Evolutionary conservation across 106 monocot genomes (phyloP).

Genomic region (Phalaenopsis aphrodite): DNA sequence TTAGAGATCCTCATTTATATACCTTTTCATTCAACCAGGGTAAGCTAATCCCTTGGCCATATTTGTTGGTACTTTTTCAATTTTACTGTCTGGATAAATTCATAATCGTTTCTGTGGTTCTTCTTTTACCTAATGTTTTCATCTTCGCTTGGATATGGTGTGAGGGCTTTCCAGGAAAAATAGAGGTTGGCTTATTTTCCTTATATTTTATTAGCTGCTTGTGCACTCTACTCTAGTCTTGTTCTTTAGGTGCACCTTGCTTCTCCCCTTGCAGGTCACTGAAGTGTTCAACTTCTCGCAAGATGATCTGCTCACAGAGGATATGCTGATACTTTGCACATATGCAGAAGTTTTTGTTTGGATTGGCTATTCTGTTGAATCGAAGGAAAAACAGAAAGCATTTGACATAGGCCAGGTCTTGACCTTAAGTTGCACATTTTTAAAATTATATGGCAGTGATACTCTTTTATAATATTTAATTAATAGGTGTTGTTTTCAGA

Average conservation of each 20-base stretch:
- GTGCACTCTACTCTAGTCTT: background rate
- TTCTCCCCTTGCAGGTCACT: conserved; percentile 34
- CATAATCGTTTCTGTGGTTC: background rate
- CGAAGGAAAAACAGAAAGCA: conserved; percentile 79
- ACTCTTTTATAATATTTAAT: conserved; percentile 10
- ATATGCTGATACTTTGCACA: conserved; percentile 82
- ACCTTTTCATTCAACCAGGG: conserved; percentile 69
- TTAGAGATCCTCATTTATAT: conserved; percentile 95
- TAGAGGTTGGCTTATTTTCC: conserved; percentile 51
- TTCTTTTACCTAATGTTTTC: conserved; percentile 11
- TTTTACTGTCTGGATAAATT: background rate
- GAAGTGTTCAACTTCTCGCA: conserved; percentile 91
- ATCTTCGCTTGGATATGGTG: conserved; percentile 7
- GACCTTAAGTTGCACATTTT: background rate
- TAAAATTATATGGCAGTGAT: background rate
- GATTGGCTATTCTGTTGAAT: conserved; percentile 79
- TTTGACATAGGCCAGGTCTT: conserved; percentile 76
- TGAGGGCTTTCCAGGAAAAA: conserved; percentile 55
- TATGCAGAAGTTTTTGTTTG: conserved; percentile 90
- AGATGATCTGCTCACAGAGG: conserved; percentile 88
- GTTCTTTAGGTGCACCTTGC: background rate
- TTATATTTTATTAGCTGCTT: background rate
- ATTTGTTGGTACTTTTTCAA: background rate
- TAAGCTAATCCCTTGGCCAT: conserved; percentile 12
- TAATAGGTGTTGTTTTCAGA: conserved; percentile 33